These are phyloP conservation scores for Apiotrichum gamsii DNA, from an alignment of 1,284 basidiomycete species.

Conservation along the genomic window DNA sequence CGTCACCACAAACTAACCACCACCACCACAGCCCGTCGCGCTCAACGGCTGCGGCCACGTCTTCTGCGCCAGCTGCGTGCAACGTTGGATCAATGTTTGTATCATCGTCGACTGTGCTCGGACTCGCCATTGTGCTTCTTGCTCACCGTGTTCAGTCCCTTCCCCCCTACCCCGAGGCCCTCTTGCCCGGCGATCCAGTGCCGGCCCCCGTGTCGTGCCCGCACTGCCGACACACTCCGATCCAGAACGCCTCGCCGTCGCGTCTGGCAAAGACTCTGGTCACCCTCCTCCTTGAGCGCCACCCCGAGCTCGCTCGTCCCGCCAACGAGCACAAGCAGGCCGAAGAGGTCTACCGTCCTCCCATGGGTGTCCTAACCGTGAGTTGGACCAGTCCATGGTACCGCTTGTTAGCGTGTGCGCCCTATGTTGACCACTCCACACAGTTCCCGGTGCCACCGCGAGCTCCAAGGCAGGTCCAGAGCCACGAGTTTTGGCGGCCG, in stretches of 20 bases:
- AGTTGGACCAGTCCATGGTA: background rate
- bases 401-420: no score
- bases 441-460: slow-evolving; percentile 22
- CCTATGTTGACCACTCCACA: background rate
- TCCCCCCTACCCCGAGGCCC: slow-evolving; percentile 66
- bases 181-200: slow-evolving; percentile 63
- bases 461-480: slow-evolving; percentile 9
- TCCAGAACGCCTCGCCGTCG: slow-evolving; percentile 15
- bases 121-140: background rate
- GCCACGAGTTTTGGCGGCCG: slow-evolving; percentile 19
- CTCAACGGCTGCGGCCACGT: slow-evolving; percentile 24
- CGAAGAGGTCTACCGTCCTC: slow-evolving; percentile 8
- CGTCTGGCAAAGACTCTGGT: slow-evolving; percentile 20
- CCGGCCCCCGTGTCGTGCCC: slow-evolving; percentile 52
- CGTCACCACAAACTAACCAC: no score
- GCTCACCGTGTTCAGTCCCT: slow-evolving; percentile 39
- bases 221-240: slow-evolving; percentile 19
- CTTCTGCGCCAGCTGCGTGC: slow-evolving; percentile 22
- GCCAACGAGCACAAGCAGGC: slow-evolving; percentile 18
- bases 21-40: slow-evolving; percentile 16
- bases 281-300: slow-evolving; percentile 12
- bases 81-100: slow-evolving; percentile 23
- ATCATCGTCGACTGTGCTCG: no score
- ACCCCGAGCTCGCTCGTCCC: slow-evolving; percentile 12
- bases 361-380: slow-evolving; percentile 12